Conservation (phyloP, 345 rosid species). For the Corymbia maculata region DNA sequence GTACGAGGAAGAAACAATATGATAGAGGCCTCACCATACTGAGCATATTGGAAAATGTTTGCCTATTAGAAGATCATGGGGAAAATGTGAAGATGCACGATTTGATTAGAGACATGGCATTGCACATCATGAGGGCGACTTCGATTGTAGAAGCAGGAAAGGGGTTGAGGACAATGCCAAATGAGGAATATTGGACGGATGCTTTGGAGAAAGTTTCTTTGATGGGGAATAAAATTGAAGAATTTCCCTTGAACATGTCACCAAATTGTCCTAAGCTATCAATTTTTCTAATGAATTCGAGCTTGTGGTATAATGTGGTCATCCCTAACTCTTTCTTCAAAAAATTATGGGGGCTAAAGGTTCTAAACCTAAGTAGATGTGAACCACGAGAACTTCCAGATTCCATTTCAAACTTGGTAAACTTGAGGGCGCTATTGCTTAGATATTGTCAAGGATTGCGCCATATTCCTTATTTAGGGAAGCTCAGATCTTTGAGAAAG, state of each 20-base stretch:
- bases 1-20: background rate
- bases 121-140: background rate
- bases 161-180: background rate
- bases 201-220: constrained; percentile 6
- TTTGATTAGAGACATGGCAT: constrained; percentile 17
- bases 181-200: background rate
- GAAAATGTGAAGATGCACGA: constrained; percentile 11
- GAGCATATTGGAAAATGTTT: constrained; percentile 5
- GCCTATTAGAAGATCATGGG: background rate
- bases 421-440: too few relatives aligned
- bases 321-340: background rate
- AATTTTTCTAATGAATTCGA: background rate
- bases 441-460: rapidly evolving
- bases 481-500: too few relatives aligned
- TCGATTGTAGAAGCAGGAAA: background rate
- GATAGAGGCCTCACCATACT: constrained; percentile 2
- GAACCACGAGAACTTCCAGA: background rate
- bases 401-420: too few relatives aligned
- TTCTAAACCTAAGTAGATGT: background rate
- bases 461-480: too few relatives aligned
- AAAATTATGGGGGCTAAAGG: background rate
- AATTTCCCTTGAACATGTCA: background rate
- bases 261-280: background rate
- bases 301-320: too few relatives aligned
- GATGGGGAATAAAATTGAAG: background rate